Conservation (phyloP, 2,329 filamentous ascomycete genomes). For the Cordyceps sp. region DNA sequence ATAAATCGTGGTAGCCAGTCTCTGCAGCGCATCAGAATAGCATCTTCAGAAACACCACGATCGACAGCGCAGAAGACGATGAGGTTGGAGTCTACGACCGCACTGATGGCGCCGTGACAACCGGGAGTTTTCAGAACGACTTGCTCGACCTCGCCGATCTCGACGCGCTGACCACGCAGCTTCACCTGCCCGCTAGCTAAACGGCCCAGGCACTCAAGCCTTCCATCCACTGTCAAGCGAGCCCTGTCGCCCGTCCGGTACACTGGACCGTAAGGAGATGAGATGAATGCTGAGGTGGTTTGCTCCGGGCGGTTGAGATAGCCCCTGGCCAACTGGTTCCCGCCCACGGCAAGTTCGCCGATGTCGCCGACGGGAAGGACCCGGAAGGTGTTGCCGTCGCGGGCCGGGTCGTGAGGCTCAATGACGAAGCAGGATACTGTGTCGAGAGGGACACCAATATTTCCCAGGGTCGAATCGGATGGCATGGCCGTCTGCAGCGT, state of each 20-base stretch:
- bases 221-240: conserved; percentile 46
- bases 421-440: conserved; percentile 68
- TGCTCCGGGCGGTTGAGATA: conserved; percentile 73
- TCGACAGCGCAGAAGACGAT: conserved; percentile 56
- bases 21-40: conserved; percentile 43
- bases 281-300: conserved; percentile 54
- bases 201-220: conserved; percentile 69
- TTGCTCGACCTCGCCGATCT: conserved; percentile 65
- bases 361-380: conserved; percentile 49
- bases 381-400: conserved; percentile 17
- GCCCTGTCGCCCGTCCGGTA: conserved; percentile 83
- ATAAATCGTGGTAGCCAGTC: conserved; percentile 71
- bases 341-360: conserved; percentile 71
- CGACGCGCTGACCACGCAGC: conserved; percentile 66
- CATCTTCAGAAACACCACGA: conserved; percentile 11
- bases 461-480: conserved; percentile 38
- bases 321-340: conserved; percentile 59
- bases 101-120: conserved; percentile 49
- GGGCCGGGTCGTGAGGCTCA: conserved; percentile 19
- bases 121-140: conserved; percentile 42
- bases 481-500: conserved; percentile 53
- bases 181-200: conserved; percentile 73
- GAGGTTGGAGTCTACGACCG: conserved; percentile 51
- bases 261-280: conserved; percentile 48
- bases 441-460: conserved; percentile 63